phyloP scores from a whole-genome alignment of 495 filamentous ascomycete genomes.

The Aspergillus wentii region DNA sequence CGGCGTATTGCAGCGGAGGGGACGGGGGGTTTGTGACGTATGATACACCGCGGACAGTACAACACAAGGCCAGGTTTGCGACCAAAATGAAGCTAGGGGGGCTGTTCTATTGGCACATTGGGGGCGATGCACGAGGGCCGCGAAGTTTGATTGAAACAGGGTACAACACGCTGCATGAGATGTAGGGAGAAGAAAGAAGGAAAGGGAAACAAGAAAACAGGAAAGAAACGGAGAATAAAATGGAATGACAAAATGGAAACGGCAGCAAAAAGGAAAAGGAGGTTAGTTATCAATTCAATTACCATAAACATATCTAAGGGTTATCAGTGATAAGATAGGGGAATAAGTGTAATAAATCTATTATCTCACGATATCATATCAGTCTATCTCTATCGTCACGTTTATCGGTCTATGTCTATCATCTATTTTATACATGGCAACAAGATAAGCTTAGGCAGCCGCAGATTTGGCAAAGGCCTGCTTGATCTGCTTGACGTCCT shows the following conservation, averaged over 20 bases:
- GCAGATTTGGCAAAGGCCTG: slow-evolving; percentile 15
- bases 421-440: neutral
- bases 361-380: no score
- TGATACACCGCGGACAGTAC: slow-evolving; percentile 80
- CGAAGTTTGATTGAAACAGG: slow-evolving; percentile 72
- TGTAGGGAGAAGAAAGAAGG: slow-evolving; percentile 18
- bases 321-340: no score
- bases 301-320: no score
- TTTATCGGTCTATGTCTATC: no score
- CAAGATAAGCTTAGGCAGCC: slow-evolving; percentile 6
- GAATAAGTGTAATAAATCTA: no score
- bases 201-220: neutral
- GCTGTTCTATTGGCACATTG: slow-evolving; percentile 90
- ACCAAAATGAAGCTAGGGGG: slow-evolving; percentile 73
- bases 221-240: neutral
- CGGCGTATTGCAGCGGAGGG: slow-evolving; percentile 72
- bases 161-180: slow-evolving; percentile 64
- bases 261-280: no score
- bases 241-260: neutral
- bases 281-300: no score
- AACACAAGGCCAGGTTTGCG: slow-evolving; percentile 77
- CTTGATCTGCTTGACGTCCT: slow-evolving; percentile 17
- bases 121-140: slow-evolving; percentile 62
- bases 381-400: no score
- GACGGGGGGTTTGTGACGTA: slow-evolving; percentile 87